Evolutionary conservation across 257 asterid genomes (phyloP).

Genomic region (Capsicum pubescens): DNA sequence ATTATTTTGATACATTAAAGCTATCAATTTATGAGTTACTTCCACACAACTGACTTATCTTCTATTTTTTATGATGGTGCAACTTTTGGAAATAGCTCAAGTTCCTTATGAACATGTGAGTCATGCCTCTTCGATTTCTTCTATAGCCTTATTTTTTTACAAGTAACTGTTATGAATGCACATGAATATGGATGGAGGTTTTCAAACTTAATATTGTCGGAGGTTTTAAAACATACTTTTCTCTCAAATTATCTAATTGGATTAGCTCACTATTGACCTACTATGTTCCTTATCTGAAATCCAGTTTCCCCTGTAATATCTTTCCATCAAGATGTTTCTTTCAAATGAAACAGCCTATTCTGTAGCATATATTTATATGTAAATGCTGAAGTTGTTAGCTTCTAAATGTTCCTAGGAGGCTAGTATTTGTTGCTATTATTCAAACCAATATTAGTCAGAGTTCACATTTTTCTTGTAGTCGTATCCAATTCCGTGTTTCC

Average conservation of each 20-base stretch:
- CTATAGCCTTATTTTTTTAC: neutral
- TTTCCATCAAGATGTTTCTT: neutral
- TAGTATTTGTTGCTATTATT: neutral
- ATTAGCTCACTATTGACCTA: neutral
- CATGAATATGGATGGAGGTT: neutral
- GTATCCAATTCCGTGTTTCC: neutral
- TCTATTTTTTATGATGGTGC: slow-evolving; percentile 33
- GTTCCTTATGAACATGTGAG: slow-evolving; percentile 93
- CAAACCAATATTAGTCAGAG: neutral
- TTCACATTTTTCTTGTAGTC: neutral
- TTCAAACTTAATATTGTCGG: neutral
- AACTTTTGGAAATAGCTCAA: slow-evolving; percentile 52
- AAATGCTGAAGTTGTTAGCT: neutral
- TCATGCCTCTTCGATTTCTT: slow-evolving; percentile 8
- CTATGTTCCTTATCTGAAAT: neutral
- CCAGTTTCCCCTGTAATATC: neutral
- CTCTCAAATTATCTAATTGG: neutral
- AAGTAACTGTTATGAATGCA: neutral
- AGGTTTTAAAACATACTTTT: neutral
- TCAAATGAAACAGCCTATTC: neutral
- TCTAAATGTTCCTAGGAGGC: neutral
- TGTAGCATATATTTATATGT: neutral
- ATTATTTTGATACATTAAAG: neutral
- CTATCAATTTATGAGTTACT: neutral
- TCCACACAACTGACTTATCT: slow-evolving; percentile 9